Conservation (phyloP, 768 basidiomycete genomes). For the Phanerochaete carnosa region DNA sequence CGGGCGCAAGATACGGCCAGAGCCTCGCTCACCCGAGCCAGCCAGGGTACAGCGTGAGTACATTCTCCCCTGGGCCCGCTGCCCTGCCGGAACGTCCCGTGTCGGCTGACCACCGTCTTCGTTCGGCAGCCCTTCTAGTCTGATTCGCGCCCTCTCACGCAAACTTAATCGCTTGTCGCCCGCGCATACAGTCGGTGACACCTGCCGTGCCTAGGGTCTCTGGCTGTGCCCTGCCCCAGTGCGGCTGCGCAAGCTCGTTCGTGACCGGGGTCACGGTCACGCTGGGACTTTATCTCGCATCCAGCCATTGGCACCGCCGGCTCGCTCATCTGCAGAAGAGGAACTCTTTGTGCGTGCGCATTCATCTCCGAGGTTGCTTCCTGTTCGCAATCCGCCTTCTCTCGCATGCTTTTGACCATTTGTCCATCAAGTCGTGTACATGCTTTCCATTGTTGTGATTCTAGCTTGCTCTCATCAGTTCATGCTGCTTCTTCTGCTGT, state of each 20-base stretch:
- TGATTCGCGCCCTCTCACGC: background rate
- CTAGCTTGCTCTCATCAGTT: background rate
- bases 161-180: background rate
- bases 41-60: background rate
- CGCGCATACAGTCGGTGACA: background rate
- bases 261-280: background rate
- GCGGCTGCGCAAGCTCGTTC: background rate
- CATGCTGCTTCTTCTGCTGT: background rate
- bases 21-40: background rate
- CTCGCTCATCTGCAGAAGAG: background rate
- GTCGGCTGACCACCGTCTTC: background rate
- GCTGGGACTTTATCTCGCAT: background rate
- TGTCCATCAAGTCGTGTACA: background rate
- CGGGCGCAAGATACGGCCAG: background rate
- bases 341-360: background rate
- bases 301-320: background rate
- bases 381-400: background rate
- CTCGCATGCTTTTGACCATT: too few relatives aligned
- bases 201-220: background rate
- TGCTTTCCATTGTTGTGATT: background rate
- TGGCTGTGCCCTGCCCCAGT: background rate
- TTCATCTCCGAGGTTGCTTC: background rate
- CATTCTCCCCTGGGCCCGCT: background rate
- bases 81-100: background rate
- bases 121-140: background rate